Conservation (phyloP, 108 stramenopile genomes). For the Skeletonema marinoi region DNA sequence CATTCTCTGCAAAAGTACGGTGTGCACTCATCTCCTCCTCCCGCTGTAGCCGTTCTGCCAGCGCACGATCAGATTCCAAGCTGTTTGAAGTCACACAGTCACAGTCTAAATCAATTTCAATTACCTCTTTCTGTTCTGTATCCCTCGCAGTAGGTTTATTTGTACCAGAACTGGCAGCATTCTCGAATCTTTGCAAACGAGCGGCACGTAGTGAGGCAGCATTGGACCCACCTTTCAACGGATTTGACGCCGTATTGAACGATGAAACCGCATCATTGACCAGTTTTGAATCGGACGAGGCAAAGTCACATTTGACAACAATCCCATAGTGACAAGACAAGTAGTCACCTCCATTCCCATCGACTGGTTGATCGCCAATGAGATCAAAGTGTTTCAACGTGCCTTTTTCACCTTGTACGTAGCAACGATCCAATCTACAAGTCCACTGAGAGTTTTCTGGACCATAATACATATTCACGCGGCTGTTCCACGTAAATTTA, state of each 20-base stretch:
- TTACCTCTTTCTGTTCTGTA: neutral
- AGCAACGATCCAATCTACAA: slow-evolving; percentile 25
- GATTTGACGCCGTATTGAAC: neutral
- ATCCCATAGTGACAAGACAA: slow-evolving; percentile 26
- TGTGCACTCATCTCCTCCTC: neutral
- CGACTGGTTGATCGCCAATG: slow-evolving; percentile 16
- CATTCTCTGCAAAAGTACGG: neutral
- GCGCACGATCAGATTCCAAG: neutral
- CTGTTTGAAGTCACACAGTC: neutral
- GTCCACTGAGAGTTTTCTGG: slow-evolving; percentile 22
- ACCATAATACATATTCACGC: slow-evolving; percentile 27
- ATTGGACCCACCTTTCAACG: neutral
- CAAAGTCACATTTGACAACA: slow-evolving; percentile 6
- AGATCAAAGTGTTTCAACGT: slow-evolving; percentile 12
- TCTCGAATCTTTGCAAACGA: neutral
- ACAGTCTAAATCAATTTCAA: neutral
- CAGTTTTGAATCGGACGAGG: neutral
- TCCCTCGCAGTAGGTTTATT: neutral
- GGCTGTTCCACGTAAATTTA: slow-evolving; percentile 27
- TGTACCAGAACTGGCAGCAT: neutral
- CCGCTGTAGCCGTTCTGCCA: neutral
- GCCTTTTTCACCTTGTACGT: slow-evolving; percentile 12
- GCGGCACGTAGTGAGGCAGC: neutral
- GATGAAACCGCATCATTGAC: neutral
- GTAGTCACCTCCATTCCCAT: slow-evolving; percentile 19